Conservation (phyloP, 352 stramenopile species). For the Globisporangium iwayamae region DNA sequence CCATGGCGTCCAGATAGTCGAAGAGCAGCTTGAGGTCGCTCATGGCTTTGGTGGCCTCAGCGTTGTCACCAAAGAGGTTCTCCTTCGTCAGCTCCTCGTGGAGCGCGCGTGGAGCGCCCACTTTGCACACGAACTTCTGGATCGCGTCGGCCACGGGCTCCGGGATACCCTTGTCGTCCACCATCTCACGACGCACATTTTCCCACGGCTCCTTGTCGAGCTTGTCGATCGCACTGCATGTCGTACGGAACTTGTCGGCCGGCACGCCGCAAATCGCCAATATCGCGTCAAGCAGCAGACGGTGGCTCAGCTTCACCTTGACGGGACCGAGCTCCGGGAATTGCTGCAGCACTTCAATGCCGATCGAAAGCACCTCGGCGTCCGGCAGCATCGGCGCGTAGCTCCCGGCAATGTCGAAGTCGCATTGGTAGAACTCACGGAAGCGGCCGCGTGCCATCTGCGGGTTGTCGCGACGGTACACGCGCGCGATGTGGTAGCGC, state of each 20-base stretch:
- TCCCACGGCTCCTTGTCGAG: conserved; percentile 98
- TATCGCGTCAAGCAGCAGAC: conserved; percentile 95
- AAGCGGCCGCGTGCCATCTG: conserved; percentile 94
- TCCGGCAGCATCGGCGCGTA: conserved; percentile 96
- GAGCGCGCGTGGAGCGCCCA: conserved; percentile 85
- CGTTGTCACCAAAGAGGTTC: conserved; percentile 90
- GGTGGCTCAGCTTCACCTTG: conserved; percentile 98
- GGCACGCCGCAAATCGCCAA: conserved; percentile 97
- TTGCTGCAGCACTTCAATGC: conserved; percentile 89
- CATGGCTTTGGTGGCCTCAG: conserved; percentile 82
- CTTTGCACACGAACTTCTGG: conserved; percentile 91
- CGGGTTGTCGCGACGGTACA: conserved; percentile 96
- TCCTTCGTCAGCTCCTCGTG: conserved; percentile 69
- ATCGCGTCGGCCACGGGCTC: conserved; percentile 93
- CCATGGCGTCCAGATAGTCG: conserved; percentile 97
- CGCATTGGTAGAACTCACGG: conserved; percentile 99
- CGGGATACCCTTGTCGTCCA: conserved; percentile 95
- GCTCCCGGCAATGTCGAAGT: conserved; percentile 97
- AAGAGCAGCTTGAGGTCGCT: conserved; percentile 94
- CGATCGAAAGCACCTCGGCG: conserved; percentile 95
- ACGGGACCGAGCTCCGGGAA: conserved; percentile 88
- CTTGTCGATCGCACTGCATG: conserved; percentile 99
- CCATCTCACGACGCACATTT: conserved; percentile 90
- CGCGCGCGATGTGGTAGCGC: conserved; percentile 97
- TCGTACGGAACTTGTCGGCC: conserved; percentile 95